Base-by-base conservation (phyloP, 2,329 filamentous ascomycete genomes). In the Penicillium sp. region DNA sequence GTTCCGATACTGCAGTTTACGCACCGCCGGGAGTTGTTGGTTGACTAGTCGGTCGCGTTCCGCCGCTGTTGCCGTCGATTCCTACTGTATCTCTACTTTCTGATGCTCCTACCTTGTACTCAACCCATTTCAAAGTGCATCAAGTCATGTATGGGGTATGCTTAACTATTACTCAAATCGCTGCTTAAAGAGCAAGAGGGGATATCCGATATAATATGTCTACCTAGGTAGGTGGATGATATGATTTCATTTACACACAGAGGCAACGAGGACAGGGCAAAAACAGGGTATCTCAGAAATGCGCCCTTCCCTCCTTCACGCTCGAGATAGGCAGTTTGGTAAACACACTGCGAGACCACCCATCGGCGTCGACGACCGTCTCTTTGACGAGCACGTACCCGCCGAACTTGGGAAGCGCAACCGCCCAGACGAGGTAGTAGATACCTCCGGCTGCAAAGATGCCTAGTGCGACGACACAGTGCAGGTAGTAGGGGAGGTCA, bases 271-370 rank as follows among this genome's bases (percentile, higher is more conserved):
- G 35, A 41, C 15, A 41, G 35, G 5, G 35, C 35, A 41, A 4
- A 26, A 26, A 19, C 3, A 26, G 21, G 23, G 23, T 21, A n/a
- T 21, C 47, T 58, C 26, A 66, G 47, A 58, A 63, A 23, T 58
- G 46, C 19, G 46, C n/a, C 38, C 46, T 48, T 48, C 17, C 26
- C 35, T 54, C 38, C 35, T 50, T 56, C 45, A 55, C 15, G 13
- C 38, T 54, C 31, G 55, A 58, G 38, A 70, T 41, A 7, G 84
- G 82, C 64, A 78, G 72, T 61, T 72, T 79, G 2, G 79, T 74
- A 69, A 88, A 88, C 2, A 84, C 79, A 58, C 78, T 85, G 35
- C 84, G 78, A 67, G 87, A 86, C 88, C 88, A 90, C 1, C 88
- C 87, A 71, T 90, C 87, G 47, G 85, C 81, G 63, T 87, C 84